Evolutionary conservation across 2,329 filamentous ascomycete genomes (phyloP).

Genomic region (Aspergillus sclerotialis): DNA sequence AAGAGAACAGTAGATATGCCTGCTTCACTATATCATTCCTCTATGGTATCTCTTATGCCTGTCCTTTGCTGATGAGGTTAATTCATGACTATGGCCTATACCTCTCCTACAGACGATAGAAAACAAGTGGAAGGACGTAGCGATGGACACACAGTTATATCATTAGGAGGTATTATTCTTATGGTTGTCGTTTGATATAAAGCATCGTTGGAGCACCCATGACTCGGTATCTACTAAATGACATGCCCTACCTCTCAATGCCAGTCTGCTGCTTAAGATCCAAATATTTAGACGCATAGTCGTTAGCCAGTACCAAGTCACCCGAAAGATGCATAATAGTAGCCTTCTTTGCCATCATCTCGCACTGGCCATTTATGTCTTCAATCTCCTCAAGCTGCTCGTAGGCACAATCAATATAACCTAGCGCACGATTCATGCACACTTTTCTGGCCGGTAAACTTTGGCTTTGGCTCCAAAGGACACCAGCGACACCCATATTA

Average conservation of each 20-base stretch:
- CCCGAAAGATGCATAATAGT: conserved; percentile 65
- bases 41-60: too few species aligned
- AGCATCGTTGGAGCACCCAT: not conserved
- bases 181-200: too few species aligned
- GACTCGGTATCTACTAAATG: not conserved
- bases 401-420: conserved; percentile 57
- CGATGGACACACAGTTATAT: too few species aligned
- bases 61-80: too few species aligned
- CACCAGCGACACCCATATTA: conserved; percentile 66
- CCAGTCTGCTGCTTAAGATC: conserved; percentile 44
- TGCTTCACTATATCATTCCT: too few species aligned
- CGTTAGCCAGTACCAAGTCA: conserved; percentile 57
- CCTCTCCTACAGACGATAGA: too few species aligned
- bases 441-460: conserved; percentile 41
- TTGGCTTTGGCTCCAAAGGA: conserved; percentile 26
- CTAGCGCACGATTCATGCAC: conserved; percentile 52
- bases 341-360: conserved; percentile 76
- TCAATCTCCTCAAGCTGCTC: conserved; percentile 59
- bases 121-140: too few species aligned
- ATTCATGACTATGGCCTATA: too few species aligned
- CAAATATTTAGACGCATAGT: conserved; percentile 60
- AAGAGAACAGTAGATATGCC: too few species aligned
- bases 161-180: too few species aligned
- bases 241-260: conserved; percentile 1
- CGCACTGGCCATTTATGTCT: conserved; percentile 64